Percentiles rank a stretch among this genome's conserved stretches.
Evolutionary conservation across 2,329 filamentous ascomycete species (phyloP).

Genomic region (Pseudocercospora vitis): DNA sequence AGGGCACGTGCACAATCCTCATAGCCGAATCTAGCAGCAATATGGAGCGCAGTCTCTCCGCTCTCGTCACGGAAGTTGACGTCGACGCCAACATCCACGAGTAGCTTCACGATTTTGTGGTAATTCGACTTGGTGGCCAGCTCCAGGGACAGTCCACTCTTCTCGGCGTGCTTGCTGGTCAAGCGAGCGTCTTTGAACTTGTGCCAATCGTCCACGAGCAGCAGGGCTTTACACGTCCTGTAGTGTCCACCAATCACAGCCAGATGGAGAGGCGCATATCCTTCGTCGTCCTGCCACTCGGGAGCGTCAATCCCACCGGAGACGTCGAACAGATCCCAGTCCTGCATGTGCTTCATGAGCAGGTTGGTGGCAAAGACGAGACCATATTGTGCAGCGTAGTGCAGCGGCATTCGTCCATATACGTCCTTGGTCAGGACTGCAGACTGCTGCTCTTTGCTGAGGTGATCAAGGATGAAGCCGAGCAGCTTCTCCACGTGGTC

Average conservation of each 20-base stretch:
- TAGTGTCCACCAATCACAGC: slow-evolving; percentile 90
- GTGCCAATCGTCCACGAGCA: slow-evolving; percentile 60
- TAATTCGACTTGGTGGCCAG: slow-evolving; percentile 88
- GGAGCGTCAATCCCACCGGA: slow-evolving; percentile 81
- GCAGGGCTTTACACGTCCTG: slow-evolving; percentile 75
- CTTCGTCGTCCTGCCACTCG: slow-evolving; percentile 89
- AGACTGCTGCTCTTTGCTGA: slow-evolving; percentile 65
- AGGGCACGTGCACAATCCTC: slow-evolving; percentile 75
- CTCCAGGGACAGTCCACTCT: slow-evolving; percentile 83
- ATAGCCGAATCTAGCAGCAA: slow-evolving; percentile 87
- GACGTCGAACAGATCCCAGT: slow-evolving; percentile 84
- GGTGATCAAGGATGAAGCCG: slow-evolving; percentile 62
- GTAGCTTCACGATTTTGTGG: slow-evolving; percentile 75
- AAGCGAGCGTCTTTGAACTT: slow-evolving; percentile 48
- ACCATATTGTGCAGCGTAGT: slow-evolving; percentile 93
- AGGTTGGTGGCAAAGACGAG: slow-evolving; percentile 87
- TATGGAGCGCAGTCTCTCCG: slow-evolving; percentile 87
- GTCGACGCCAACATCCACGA: slow-evolving; percentile 87
- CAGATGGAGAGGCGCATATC: slow-evolving; percentile 85
- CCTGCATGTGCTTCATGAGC: slow-evolving; percentile 83
- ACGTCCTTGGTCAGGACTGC: slow-evolving; percentile 71
- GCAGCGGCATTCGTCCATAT: slow-evolving; percentile 80
- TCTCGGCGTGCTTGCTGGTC: slow-evolving; percentile 68
- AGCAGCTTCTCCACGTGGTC: slow-evolving; percentile 74
- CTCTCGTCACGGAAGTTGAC: slow-evolving; percentile 90